These are phyloP conservation scores for Karstenula rhodostoma DNA, from an alignment of 2,329 filamentous ascomycete species.

Conservation along the genomic window DNA sequence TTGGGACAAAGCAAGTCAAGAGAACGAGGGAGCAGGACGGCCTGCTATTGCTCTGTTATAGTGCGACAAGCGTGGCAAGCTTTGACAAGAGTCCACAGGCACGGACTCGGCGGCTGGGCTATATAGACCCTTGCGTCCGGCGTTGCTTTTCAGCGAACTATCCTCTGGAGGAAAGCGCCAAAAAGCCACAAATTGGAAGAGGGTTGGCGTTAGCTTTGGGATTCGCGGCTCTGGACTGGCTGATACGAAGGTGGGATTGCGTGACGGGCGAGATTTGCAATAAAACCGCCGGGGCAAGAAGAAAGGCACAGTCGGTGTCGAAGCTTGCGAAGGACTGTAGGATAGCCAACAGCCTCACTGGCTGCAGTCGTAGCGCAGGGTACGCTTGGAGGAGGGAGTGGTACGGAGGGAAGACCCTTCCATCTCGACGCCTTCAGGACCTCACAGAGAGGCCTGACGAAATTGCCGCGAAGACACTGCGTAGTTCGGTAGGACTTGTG, in stretches of 20 bases:
- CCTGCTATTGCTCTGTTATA: slow-evolving; percentile 8
- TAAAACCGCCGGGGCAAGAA: background rate
- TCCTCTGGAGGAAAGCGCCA: background rate
- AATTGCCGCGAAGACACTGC: slow-evolving; percentile 13
- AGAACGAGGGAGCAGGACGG: background rate
- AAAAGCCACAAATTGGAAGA: slow-evolving; percentile 17
- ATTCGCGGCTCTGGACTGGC: slow-evolving; percentile 7
- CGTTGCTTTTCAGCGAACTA: slow-evolving; percentile 21
- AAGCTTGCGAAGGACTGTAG: background rate
- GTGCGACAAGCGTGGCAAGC: slow-evolving; percentile 38
- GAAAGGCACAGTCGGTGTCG: background rate
- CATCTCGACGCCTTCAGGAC: slow-evolving; percentile 5
- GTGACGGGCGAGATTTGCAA: slow-evolving; percentile 8
- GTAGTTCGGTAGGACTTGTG: slow-evolving; percentile 18
- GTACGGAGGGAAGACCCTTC: slow-evolving; percentile 1
- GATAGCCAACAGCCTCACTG: slow-evolving; percentile 4
- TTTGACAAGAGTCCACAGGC: slow-evolving; percentile 32
- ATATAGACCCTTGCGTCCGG: slow-evolving; percentile 31
- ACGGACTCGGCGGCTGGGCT: slow-evolving; percentile 35
- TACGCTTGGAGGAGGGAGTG: background rate
- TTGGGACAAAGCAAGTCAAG: slow-evolving; percentile 14
- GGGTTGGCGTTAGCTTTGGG: background rate
- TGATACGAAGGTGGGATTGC: slow-evolving; percentile 15
- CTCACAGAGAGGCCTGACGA: slow-evolving; percentile 2
- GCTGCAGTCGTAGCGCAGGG: background rate